Evolutionary conservation across 1,139 yeast species (phyloP).

Genomic region (Eremothecium cymbalariae): DNA sequence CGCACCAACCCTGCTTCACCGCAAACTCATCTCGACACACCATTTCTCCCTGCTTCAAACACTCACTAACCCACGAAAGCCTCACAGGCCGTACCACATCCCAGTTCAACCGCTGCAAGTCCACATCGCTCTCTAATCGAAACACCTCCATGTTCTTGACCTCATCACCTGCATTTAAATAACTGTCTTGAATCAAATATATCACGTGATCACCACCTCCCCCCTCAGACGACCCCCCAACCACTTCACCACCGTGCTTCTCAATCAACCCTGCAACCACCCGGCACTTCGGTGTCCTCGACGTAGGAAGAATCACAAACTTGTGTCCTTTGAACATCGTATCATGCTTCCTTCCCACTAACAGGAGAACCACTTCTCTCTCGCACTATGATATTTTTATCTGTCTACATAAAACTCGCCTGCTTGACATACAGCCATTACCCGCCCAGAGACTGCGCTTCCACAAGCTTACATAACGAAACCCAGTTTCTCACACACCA

Average conservation of each 20-base stretch:
- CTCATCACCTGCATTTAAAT: conserved; percentile 1
- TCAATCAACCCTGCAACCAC: conserved; percentile 15
- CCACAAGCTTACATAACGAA: conserved; percentile 2
- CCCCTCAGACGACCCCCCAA: conserved; percentile 11
- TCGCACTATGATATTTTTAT: no score
- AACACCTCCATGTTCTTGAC: conserved; percentile 3
- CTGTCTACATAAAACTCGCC: no score
- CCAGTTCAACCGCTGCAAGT: neutral
- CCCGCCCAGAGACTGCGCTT: no score
- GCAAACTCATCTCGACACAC: neutral
- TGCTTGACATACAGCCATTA: no score
- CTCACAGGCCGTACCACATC: neutral
- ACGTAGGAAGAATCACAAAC: conserved; percentile 25
- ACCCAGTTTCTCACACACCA: conserved; percentile 5
- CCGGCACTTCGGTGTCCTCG: conserved; percentile 12
- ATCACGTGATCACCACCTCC: neutral
- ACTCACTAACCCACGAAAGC: conserved; percentile 9
- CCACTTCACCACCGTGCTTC: conserved; percentile 34
- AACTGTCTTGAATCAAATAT: neutral
- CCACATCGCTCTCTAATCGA: neutral
- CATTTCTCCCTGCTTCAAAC: conserved; percentile 7
- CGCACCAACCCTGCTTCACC: conserved; percentile 9
- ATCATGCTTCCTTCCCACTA: neutral
- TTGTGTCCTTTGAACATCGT: conserved; percentile 14
- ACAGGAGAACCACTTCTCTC: no score